phyloP scores from a whole-genome alignment of 306 rosid species.

The Quillaja saponaria region DNA sequence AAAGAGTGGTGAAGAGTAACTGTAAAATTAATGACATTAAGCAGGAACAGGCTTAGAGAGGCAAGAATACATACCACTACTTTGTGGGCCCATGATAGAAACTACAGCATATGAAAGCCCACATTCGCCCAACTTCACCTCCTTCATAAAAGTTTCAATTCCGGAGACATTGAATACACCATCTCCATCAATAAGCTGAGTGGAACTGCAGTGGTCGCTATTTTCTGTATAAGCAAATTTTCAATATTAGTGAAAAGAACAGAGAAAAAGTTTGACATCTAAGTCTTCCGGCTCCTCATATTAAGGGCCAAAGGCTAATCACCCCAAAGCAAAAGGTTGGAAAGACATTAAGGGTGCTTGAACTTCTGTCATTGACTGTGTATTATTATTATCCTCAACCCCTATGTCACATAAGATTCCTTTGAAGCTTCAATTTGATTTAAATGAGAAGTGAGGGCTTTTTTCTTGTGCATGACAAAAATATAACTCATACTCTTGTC shows the following conservation, averaged over 20 bases:
- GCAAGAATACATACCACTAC: conserved; percentile 79
- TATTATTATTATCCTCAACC: too few relatives aligned
- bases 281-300: too few relatives aligned
- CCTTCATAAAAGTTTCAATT: conserved; percentile 71
- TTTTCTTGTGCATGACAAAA: not conserved
- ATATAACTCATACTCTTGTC: not conserved
- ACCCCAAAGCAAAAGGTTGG: too few relatives aligned
- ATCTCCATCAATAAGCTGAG: conserved; percentile 96
- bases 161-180: conserved; percentile 75
- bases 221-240: conserved; percentile 42
- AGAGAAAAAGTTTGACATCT: not conserved
- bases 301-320: too few relatives aligned
- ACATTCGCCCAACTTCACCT: conserved; percentile 78
- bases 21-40: conserved; percentile 1
- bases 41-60: conserved; percentile 19
- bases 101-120: conserved; percentile 96
- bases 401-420: not conserved
- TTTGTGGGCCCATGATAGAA: conserved; percentile 99
- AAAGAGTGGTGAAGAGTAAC: not conserved
- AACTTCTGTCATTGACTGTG: too few relatives aligned
- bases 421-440: not conserved
- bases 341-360: too few relatives aligned
- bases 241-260: conserved; percentile 24
- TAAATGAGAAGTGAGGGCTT: not conserved
- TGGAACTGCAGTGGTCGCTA: conserved; percentile 54